These are phyloP conservation scores for Suillus bovinus DNA, from an alignment of 768 basidiomycete species.

Conservation along the genomic window DNA sequence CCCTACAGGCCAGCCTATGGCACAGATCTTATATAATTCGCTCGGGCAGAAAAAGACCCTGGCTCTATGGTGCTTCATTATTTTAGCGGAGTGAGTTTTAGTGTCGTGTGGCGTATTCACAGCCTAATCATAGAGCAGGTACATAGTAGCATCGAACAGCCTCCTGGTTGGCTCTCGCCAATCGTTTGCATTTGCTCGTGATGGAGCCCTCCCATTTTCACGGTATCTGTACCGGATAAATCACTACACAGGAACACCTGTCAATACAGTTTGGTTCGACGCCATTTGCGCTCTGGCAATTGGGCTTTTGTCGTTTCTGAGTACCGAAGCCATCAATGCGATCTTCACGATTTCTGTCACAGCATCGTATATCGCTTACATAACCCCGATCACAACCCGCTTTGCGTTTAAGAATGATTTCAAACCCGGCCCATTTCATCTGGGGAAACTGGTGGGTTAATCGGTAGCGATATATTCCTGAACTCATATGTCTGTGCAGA, in stretches of 20 bases:
- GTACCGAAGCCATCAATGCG: not conserved
- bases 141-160: not conserved
- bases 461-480: not conserved
- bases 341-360: not conserved
- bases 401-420: not conserved
- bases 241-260: not conserved
- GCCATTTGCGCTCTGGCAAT: not conserved
- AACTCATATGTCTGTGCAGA: conserved; percentile 12
- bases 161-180: not conserved
- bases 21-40: not conserved
- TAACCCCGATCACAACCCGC: not conserved
- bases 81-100: not conserved
- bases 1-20: not conserved
- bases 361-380: not conserved
- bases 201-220: not conserved
- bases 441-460: not conserved
- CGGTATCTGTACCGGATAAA: not conserved
- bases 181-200: not conserved
- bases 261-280: conserved; percentile 1
- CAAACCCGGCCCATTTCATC: not conserved
- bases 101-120: not conserved
- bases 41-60: not conserved
- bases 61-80: not conserved
- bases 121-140: not conserved
- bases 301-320: not conserved